Conservation (phyloP, 2,329 filamentous ascomycete genomes). For the Neonectria neomacrospora region DNA sequence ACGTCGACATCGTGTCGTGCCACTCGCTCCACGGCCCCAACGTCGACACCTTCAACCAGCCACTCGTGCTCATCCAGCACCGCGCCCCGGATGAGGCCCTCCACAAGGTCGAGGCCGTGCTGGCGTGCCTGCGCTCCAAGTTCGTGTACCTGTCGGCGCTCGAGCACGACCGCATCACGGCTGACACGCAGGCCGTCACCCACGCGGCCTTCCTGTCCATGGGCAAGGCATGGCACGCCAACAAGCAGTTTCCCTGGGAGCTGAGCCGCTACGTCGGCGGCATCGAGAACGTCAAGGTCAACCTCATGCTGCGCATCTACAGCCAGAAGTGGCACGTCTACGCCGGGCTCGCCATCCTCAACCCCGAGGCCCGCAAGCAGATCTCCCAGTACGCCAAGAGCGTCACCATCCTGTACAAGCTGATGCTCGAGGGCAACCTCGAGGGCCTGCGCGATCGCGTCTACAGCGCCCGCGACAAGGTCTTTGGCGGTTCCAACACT, state of each 20-base stretch:
- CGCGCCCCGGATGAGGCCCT: conserved; percentile 83
- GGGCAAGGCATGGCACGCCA: conserved; percentile 97
- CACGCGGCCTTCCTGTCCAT: conserved; percentile 97
- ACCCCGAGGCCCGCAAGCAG: conserved; percentile 90
- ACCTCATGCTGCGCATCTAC: conserved; percentile 96
- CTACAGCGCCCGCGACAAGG: conserved; percentile 71
- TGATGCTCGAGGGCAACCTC: conserved; percentile 89
- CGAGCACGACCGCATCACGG: conserved; percentile 95
- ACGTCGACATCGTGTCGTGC: conserved; percentile 94
- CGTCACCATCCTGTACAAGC: conserved; percentile 93
- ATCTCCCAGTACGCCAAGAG: conserved; percentile 94
- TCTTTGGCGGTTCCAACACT: conserved; percentile 76
- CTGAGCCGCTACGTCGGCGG: conserved; percentile 94
- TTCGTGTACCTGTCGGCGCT: conserved; percentile 87
- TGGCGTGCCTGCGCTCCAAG: conserved; percentile 86
- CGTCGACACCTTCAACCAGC: conserved; percentile 88
- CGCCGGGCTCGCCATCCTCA: conserved; percentile 94
- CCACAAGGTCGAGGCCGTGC: conserved; percentile 80
- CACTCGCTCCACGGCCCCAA: conserved; percentile 96
- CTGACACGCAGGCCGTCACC: conserved; percentile 97
- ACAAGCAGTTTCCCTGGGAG: conserved; percentile 97
- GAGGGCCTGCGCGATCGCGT: conserved; percentile 80
- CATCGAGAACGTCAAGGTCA: conserved; percentile 99
- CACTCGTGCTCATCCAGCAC: conserved; percentile 93
- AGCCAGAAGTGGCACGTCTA: conserved; percentile 99